A percentile compares a stretch with the other conserved stretches of the same genome.
phyloP scores from a whole-genome alignment of 495 filamentous ascomycete genomes.

The Trichoderma orchidacearum region DNA sequence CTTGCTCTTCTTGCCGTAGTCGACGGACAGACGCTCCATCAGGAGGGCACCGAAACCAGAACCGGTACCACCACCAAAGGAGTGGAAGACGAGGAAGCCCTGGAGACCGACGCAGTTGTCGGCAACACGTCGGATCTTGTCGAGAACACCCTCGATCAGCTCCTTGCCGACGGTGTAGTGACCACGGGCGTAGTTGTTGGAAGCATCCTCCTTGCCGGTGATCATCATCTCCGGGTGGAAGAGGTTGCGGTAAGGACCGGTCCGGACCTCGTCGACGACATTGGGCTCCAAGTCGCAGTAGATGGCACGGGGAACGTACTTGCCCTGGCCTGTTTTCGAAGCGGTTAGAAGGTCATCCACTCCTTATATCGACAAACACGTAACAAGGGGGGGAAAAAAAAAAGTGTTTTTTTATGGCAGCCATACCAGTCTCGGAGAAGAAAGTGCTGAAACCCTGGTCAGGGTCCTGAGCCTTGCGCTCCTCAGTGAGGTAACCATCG shows the following conservation, averaged over 20 bases:
- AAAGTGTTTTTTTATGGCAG: no score
- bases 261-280: conserved; percentile 98
- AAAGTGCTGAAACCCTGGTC: conserved; percentile 99
- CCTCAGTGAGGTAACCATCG: conserved; percentile 96
- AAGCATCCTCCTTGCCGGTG: conserved; percentile 86
- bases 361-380: background rate
- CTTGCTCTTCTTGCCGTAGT: conserved; percentile 93
- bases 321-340: conserved; percentile 65
- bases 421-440: conserved; percentile 97
- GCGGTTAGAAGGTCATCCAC: background rate
- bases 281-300: conserved; percentile 99
- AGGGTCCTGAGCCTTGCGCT: conserved; percentile 82
- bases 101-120: conserved; percentile 87
- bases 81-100: conserved; percentile 89
- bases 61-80: conserved; percentile 84
- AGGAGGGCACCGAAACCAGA: conserved; percentile 83
- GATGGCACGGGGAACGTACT: conserved; percentile 97
- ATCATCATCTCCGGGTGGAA: conserved; percentile 85
- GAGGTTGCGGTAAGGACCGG: conserved; percentile 67
- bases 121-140: conserved; percentile 71
- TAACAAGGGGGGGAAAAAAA: background rate
- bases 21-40: conserved; percentile 73
- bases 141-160: conserved; percentile 69
- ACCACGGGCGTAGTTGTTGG: conserved; percentile 90
- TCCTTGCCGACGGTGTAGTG: conserved; percentile 93